Percentiles rank a stretch among this genome's conserved stretches.
Evolutionary conservation across 2,329 filamentous ascomycete genomes (phyloP).

Genomic region (Pseudocercospora crystallina): DNA sequence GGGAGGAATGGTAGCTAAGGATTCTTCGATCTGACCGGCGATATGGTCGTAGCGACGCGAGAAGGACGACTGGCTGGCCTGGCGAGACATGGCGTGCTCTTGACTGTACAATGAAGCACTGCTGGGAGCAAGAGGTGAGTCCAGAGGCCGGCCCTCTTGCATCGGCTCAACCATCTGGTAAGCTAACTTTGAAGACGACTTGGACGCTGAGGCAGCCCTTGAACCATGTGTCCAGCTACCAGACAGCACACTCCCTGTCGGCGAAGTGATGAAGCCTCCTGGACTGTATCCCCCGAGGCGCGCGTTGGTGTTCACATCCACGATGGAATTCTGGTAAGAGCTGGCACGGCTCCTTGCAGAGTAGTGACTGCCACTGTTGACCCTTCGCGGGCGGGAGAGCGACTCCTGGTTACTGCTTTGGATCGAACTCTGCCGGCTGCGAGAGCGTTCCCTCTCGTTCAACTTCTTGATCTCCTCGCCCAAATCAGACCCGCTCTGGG

Average conservation of each 20-base stretch:
- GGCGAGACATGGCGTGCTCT: constrained; percentile 26
- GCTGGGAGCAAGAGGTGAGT: constrained; percentile 35
- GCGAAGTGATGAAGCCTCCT: constrained; percentile 66
- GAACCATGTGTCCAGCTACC: constrained; percentile 39
- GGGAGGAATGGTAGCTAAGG: constrained; percentile 27
- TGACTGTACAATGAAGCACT: constrained; percentile 21
- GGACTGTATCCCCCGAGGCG: constrained; percentile 70
- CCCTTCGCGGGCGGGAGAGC: constrained; percentile 13
- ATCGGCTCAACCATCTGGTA: constrained; percentile 41
- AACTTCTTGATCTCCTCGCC: constrained; percentile 74
- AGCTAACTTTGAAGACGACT: constrained; percentile 38
- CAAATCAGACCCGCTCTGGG: constrained; percentile 67
- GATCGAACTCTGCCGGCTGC: constrained; percentile 26
- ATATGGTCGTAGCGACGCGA: constrained; percentile 32
- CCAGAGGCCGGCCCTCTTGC: constrained; percentile 36
- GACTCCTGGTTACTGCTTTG: constrained; percentile 18
- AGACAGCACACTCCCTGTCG: constrained; percentile 60
- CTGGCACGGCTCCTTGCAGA: constrained; percentile 59
- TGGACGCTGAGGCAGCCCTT: constrained; percentile 41
- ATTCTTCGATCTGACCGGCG: constrained; percentile 32
- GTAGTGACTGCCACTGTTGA: constrained; percentile 8
- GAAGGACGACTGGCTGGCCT: constrained; percentile 28
- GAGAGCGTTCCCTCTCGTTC: constrained; percentile 41
- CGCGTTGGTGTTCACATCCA: constrained; percentile 66
- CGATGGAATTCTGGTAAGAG: constrained; percentile 50